These are phyloP conservation scores for Cyclotella cryptica DNA, from an alignment of 108 stramenopile genomes.

Conservation along the genomic window DNA sequence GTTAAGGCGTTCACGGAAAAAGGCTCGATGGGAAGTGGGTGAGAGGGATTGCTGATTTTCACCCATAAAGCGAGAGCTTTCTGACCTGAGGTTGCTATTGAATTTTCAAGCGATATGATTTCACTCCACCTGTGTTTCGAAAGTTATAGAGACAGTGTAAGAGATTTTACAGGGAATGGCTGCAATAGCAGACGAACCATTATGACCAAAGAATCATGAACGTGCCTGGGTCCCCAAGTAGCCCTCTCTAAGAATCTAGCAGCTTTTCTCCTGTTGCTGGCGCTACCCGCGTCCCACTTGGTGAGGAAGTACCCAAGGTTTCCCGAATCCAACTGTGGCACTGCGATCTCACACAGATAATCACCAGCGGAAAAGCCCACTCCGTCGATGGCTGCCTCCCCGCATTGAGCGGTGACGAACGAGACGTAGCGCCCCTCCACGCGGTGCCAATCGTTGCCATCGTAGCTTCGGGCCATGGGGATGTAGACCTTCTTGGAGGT, in stretches of 20 bases:
- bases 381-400: constrained; percentile 8
- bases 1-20: constrained; percentile 35
- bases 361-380: constrained; percentile 6
- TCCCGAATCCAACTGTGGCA: constrained; percentile 9
- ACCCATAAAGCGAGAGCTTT: constrained; percentile 30
- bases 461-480: constrained; percentile 36
- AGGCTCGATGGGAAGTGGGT: constrained; percentile 38
- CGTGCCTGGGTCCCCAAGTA: constrained; percentile 48
- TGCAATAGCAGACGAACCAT: too few species aligned
- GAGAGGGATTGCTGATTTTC: constrained; percentile 16
- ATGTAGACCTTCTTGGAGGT: constrained; percentile 20
- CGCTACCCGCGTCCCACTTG: background rate
- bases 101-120: constrained; percentile 2
- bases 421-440: constrained; percentile 23
- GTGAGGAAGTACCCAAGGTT: constrained; percentile 36
- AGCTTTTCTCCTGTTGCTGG: background rate
- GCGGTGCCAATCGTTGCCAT: constrained; percentile 37
- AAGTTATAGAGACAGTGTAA: background rate
- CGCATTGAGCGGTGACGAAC: constrained; percentile 7
- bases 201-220: background rate
- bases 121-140: constrained; percentile 12
- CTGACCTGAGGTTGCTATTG: background rate
- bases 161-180: too few species aligned
- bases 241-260: constrained; percentile 42
- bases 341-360: constrained; percentile 15